phyloP scores from a whole-genome alignment of 2,329 filamentous ascomycete species.

The Fusarium ambrosium region DNA sequence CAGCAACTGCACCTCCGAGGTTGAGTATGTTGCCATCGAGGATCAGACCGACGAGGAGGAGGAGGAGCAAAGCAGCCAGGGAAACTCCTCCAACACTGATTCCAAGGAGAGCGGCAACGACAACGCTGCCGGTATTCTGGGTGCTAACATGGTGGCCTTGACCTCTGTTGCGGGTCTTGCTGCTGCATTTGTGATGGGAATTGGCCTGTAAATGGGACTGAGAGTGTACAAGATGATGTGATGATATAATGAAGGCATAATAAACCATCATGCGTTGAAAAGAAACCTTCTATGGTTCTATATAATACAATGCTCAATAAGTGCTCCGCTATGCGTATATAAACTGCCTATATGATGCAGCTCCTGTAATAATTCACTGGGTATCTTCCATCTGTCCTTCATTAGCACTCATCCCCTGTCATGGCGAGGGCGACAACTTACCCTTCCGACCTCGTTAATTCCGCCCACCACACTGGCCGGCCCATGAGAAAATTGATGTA shows the following conservation, averaged over 20 bases:
- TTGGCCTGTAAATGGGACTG: conserved; percentile 50
- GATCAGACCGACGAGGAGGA: conserved; percentile 44
- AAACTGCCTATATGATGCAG: conserved; percentile 7
- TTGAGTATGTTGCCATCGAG: conserved; percentile 59
- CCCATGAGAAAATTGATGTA: conserved; percentile 26
- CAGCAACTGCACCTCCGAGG: conserved; percentile 53
- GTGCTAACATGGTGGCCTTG: conserved; percentile 48
- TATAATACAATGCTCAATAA: conserved; percentile 29
- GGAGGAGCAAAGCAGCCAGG: conserved; percentile 22
- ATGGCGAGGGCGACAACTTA: conserved; percentile 18
- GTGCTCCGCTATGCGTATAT: background rate
- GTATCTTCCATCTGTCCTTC: conserved; percentile 41
- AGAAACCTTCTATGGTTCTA: conserved; percentile 26
- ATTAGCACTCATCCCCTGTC: conserved; percentile 19
- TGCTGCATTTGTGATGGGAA: conserved; percentile 53
- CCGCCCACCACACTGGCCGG: conserved; percentile 12
- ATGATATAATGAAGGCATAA: conserved; percentile 17
- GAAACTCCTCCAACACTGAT: conserved; percentile 35
- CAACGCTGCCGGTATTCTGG: conserved; percentile 42
- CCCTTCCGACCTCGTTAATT: conserved; percentile 34
- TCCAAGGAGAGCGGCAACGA: conserved; percentile 25
- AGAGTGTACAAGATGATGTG: conserved; percentile 6
- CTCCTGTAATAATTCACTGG: conserved; percentile 30
- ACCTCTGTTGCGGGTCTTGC: conserved; percentile 55
- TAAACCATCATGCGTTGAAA: conserved; percentile 14